Evolutionary conservation across 495 filamentous ascomycete species (phyloP).

Genomic region (Amphirosellinia nigrospora): DNA sequence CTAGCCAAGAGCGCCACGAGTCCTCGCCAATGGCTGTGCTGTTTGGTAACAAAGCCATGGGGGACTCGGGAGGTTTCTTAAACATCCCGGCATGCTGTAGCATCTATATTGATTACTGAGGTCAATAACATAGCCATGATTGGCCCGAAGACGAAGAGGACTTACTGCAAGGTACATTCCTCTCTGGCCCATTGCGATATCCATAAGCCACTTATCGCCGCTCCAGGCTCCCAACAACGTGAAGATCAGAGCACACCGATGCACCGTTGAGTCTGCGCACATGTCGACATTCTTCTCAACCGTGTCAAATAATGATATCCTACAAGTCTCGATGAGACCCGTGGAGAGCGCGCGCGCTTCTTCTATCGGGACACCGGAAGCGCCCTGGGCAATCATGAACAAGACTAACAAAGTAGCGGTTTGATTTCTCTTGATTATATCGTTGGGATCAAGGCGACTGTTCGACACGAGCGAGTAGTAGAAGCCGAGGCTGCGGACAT

Average conservation of each 20-base stretch:
- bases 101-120: conserved; percentile 49
- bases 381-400: conserved; percentile 71
- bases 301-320: conserved; percentile 68
- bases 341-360: conserved; percentile 65
- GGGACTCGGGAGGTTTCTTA: conserved; percentile 33
- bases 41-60: conserved; percentile 42
- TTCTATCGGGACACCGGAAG: conserved; percentile 59
- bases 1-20: conserved; percentile 62
- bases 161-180: conserved; percentile 69
- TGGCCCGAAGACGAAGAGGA: not conserved
- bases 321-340: conserved; percentile 68
- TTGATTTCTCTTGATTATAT: conserved; percentile 63
- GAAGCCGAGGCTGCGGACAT: conserved; percentile 61
- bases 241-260: conserved; percentile 66
- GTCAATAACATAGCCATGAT: not conserved
- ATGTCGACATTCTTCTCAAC: conserved; percentile 70
- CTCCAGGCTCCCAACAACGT: conserved; percentile 67
- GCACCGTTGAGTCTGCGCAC: conserved; percentile 60
- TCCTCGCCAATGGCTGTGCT: conserved; percentile 50
- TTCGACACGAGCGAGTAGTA: conserved; percentile 62
- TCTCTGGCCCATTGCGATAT: conserved; percentile 71
- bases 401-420: conserved; percentile 63
- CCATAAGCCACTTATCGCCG: conserved; percentile 75
- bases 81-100: conserved; percentile 61
- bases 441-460: conserved; percentile 63